phyloP scores from a whole-genome alignment of 805 yeast genomes.

The Schwanniomyces polymorphus region DNA sequence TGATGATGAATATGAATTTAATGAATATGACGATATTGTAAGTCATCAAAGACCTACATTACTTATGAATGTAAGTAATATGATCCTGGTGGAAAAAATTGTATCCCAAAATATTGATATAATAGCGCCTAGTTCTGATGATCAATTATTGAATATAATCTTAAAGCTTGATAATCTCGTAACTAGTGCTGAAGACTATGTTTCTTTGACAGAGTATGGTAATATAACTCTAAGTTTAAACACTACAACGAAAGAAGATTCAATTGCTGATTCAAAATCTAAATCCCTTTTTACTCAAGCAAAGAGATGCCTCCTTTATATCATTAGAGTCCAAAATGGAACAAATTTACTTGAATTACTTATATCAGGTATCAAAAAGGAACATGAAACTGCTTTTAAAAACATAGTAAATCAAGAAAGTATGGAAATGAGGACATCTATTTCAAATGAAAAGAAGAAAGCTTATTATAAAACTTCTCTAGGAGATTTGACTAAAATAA shows the following conservation, averaged over 20 bases:
- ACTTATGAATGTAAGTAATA: constrained; percentile 44
- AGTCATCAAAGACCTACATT: constrained; percentile 47
- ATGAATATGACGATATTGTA: constrained; percentile 67
- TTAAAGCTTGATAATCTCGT: constrained; percentile 40
- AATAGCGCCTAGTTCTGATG: constrained; percentile 53
- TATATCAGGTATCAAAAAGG: constrained; percentile 62
- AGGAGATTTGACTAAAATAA: constrained; percentile 48
- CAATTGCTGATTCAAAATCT: constrained; percentile 54
- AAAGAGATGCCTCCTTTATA: constrained; percentile 77
- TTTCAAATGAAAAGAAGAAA: constrained; percentile 39
- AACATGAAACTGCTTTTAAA: constrained; percentile 67
- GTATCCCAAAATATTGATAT: constrained; percentile 42
- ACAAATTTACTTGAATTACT: constrained; percentile 67
- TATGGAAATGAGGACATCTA: constrained; percentile 25
- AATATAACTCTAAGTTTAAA: constrained; percentile 58
- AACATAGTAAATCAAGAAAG: constrained; percentile 52
- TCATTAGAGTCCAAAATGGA: constrained; percentile 79
- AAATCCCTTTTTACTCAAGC: constrained; percentile 69
- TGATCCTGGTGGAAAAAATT: constrained; percentile 45
- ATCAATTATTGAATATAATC: constrained; percentile 49
- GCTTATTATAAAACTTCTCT: constrained; percentile 48
- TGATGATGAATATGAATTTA: constrained; percentile 60
- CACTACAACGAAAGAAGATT: constrained; percentile 46
- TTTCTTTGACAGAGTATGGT: constrained; percentile 53
- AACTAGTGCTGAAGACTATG: constrained; percentile 36